Evolutionary conservation across 169 alveolate genomes (phyloP), one percentile per base, ranked within the genome.

Genomic region (Blepharisma undulans): DNA sequence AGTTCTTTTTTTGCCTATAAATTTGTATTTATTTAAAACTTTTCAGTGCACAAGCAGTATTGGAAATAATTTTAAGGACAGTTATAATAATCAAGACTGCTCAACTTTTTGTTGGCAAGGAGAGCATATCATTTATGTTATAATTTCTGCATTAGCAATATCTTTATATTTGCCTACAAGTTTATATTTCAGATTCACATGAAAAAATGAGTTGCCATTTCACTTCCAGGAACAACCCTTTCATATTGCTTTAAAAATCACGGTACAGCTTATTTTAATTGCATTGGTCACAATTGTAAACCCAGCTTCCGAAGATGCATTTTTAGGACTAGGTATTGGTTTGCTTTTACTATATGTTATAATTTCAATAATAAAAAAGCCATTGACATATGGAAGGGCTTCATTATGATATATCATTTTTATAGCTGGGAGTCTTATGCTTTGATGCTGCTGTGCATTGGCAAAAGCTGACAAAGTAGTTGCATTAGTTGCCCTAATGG

Each of bases 21-120:
- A 16, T 66, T 66, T 66, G 19, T 16, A 16, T 16, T 66, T 66
- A 19, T 16, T 66, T 16, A 66, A 19, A 16, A 66, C 19, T 66
- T 66, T 66, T 66, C 16, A 66, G 19, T 66, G 76, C 19, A 19
- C 22, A 66, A 16, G 16, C 22, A n/a, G n/a, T n/a, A 76, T 25
- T 22, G 84, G 84, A 18, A 22, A 76, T 76, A 14, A 19, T 27
- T 76, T 18, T 22, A 76, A 19, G n/a, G 84, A 76, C 22, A 18
- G 34, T 76, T 78, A 29, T 12, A 22, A 22, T 19, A 12, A 78
- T 30, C 22, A 78, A 4, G 72, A 6, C 4, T 78, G 86, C 86
- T 78, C 60, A 29, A 29, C 34, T 5, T 78, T 30, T 32, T 79
- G 87, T 74, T 79, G 87, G 87, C 0, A 78, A 79, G 87, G 87